These are phyloP conservation scores for Cryphonectria naterciae DNA, from an alignment of 2,329 filamentous ascomycete genomes.

Conservation along the genomic window DNA sequence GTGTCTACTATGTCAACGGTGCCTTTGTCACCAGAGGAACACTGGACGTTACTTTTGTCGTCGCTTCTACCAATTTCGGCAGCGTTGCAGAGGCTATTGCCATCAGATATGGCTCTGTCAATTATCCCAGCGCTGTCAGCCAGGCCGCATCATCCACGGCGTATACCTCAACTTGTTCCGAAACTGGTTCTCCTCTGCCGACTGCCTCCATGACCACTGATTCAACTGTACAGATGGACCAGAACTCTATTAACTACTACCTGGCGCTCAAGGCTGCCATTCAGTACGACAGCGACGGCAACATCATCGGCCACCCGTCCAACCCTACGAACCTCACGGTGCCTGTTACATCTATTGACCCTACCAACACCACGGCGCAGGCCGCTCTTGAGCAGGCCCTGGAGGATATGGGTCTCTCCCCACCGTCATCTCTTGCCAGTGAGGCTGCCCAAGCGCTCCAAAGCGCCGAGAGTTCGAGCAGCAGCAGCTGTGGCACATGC, in stretches of 20 bases:
- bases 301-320: conserved; percentile 6
- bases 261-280: not conserved
- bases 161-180: conserved; percentile 5
- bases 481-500: conserved; percentile 3
- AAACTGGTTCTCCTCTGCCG: not conserved
- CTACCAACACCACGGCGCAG: conserved; percentile 2
- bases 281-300: conserved; percentile 4
- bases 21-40: not conserved
- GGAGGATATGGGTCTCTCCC: conserved; percentile 1
- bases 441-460: not conserved
- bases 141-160: not conserved
- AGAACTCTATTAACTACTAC: not conserved
- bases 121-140: not conserved
- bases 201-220: not conserved
- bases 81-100: not conserved
- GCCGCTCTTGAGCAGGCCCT: conserved; percentile 2
- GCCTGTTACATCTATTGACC: not conserved
- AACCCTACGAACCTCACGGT: conserved; percentile 6
- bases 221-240: conserved; percentile 1
- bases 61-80: not conserved
- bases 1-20: not conserved
- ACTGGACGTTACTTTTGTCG: not conserved
- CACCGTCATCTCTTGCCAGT: not conserved
- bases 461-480: not conserved
- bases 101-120: conserved; percentile 7